Percentiles rank a stretch among this genome's conserved stretches.
phyloP scores from a whole-genome alignment of 202 grass and related monocot species.

The Zizania palustris region DNA sequence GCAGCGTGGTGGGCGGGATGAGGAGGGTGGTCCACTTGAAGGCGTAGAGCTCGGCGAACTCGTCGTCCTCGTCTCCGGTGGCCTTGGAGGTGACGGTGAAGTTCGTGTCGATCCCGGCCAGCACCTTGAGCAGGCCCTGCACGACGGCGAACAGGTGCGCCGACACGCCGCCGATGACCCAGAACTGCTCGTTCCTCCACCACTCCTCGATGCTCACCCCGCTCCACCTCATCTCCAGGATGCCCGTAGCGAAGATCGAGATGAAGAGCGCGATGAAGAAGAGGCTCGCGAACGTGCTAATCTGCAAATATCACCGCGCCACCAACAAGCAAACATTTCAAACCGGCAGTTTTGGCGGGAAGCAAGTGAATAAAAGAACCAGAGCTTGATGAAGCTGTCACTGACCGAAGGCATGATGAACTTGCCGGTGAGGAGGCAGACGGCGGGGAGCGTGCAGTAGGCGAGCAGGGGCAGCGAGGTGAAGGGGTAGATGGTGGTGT shows the following conservation, averaged over 20 bases:
- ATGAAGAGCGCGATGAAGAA: constrained; percentile 98
- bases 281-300: constrained; percentile 89
- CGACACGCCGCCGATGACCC: constrained; percentile 93
- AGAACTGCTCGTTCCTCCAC: constrained; percentile 99
- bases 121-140: constrained; percentile 90
- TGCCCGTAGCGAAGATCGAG: constrained; percentile 94
- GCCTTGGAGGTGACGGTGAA: constrained; percentile 97
- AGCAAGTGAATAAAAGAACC: neutral
- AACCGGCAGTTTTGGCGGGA: neutral
- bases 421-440: constrained; percentile 98
- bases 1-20: constrained; percentile 83
- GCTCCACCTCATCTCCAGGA: constrained; percentile 89
- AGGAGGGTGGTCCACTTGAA: constrained; percentile 99
- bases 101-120: constrained; percentile 86
- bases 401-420: constrained; percentile 98
- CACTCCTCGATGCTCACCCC: constrained; percentile 99
- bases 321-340: neutral
- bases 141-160: constrained; percentile 90
- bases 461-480: constrained; percentile 86
- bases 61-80: constrained; percentile 64
- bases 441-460: constrained; percentile 91
- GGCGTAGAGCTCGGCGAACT: constrained; percentile 78
- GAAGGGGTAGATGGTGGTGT: constrained; percentile 99
- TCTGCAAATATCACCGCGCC: constrained; percentile 68
- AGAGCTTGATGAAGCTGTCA: neutral